Base-by-base conservation (phyloP, 2,329 filamentous ascomycete genomes). In the Cadophora malorum region DNA sequence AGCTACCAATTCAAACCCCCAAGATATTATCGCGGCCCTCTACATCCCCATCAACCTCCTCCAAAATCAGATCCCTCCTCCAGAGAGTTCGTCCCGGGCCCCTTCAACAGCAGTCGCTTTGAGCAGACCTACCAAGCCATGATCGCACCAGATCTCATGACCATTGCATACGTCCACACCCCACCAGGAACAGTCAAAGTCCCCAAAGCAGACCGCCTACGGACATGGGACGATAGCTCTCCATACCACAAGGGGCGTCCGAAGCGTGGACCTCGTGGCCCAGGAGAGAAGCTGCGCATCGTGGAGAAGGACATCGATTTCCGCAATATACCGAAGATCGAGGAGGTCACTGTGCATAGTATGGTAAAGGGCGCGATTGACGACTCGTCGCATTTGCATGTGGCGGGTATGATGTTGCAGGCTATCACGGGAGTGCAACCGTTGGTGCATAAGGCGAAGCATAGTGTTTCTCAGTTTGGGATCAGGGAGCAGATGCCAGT, bases 1-100 rank as follows among this genome's bases (percentile, higher is more conserved):
- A 97, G 95, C 85, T 99, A 98, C 83, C 92, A 97, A 81, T 98
- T 91, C 81, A 93, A 94, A 72, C 91, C 95, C 62, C 96, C 96
- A 71, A 96, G 95, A 82, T 99, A 94, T 86, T 90, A 97, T 80
- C 92, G 95, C 76, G 96, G 96, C 66, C 94, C 94, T 71, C 85
- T 98, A 28, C 94, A 98, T 79, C 96, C 96, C 62, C 89, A 97
- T 76, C 93, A 97, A 82, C 92, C 93, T 68, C 95, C 93, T n/a
- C 86, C 89, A 49, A 87, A 90, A 63, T 96, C 94, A 70, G 92
- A 97, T 76, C 94, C 94, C 0, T 87, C 91, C 33, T 97, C 96
- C 68, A 91, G 96, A 78, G 85, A 93, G 77, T 99, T 96, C 79
- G 85, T 92, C 31, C 94, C 96, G 0, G 96, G 96, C 0, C 96